Conservation (phyloP, 1,284 basidiomycete genomes). For the Rhodotorula sp. region DNA sequence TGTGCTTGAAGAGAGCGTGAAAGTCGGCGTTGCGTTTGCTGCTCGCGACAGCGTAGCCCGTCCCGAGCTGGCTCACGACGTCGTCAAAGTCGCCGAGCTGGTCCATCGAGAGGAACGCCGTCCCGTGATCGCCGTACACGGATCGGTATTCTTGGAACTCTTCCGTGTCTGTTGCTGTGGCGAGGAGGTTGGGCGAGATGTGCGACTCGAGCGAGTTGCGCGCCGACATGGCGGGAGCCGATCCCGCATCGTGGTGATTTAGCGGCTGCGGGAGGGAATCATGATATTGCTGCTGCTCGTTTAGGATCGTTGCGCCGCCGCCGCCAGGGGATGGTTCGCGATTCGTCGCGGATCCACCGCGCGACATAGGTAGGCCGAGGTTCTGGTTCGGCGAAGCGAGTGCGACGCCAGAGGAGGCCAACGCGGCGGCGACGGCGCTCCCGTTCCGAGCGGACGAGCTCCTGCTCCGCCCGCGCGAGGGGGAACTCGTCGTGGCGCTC, state of each 20-base stretch:
- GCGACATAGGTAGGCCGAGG: constrained; percentile 1
- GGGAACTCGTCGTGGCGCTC: constrained; percentile 1
- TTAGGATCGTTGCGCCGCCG: neutral
- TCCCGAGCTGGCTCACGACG: constrained; percentile 37
- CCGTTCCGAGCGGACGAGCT: constrained; percentile 2
- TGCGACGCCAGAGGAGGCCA: constrained; percentile 31
- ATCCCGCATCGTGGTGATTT: neutral
- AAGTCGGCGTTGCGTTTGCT: constrained; percentile 94
- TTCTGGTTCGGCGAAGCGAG: constrained; percentile 24
- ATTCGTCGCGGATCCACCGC: neutral
- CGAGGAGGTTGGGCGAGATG: neutral
- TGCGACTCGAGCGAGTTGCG: constrained; percentile 23
- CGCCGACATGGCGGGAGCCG: neutral
- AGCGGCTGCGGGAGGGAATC: neutral
- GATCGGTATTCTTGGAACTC: neutral
- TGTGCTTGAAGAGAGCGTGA: constrained; percentile 77
- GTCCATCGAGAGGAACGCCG: constrained; percentile 32
- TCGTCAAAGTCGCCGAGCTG: constrained; percentile 38
- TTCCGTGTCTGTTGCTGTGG: neutral
- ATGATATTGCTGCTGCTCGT: neutral
- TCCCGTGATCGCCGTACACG: constrained; percentile 5
- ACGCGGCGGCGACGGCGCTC: constrained; percentile 32
- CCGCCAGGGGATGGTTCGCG: neutral
- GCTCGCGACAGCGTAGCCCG: constrained; percentile 84
- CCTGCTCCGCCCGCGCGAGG: constrained; percentile 6